These are phyloP conservation scores for Galerina marginata DNA, from an alignment of 768 basidiomycete species.

Conservation along the genomic window DNA sequence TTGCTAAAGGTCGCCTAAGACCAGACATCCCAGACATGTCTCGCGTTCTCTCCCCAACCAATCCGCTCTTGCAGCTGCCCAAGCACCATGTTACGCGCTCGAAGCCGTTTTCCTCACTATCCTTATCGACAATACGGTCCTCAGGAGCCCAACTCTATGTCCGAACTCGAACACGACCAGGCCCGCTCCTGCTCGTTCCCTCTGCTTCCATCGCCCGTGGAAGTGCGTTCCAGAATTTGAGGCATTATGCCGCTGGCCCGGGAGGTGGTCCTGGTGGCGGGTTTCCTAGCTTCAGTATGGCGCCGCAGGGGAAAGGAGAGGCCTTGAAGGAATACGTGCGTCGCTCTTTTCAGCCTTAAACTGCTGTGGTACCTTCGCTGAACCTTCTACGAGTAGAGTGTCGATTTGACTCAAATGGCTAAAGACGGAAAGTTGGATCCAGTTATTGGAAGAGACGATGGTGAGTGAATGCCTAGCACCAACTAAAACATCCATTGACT, in stretches of 20 bases:
- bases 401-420: constrained; percentile 86
- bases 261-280: constrained; percentile 47
- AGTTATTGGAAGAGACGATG: constrained; percentile 88
- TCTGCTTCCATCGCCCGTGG: constrained; percentile 25
- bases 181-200: constrained; percentile 32
- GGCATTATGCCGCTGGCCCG: constrained; percentile 38
- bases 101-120: constrained; percentile 9
- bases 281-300: constrained; percentile 65
- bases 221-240: constrained; percentile 15
- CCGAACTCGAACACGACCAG: constrained; percentile 27
- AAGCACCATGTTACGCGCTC: not conserved
- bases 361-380: not conserved
- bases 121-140: not conserved
- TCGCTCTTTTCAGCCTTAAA: constrained; percentile 9
- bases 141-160: constrained; percentile 14
- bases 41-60: constrained; percentile 9
- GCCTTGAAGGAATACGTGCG: constrained; percentile 79
- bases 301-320: constrained; percentile 78
- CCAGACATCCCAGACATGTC: constrained; percentile 3
- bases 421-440: constrained; percentile 88
- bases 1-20: not conserved
- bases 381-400: constrained; percentile 51
- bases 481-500: not conserved
- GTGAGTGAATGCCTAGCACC: constrained; percentile 35
- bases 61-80: constrained; percentile 1